Evolutionary conservation across 805 yeast species (phyloP).

Genomic region (Ogataea paraovalis): DNA sequence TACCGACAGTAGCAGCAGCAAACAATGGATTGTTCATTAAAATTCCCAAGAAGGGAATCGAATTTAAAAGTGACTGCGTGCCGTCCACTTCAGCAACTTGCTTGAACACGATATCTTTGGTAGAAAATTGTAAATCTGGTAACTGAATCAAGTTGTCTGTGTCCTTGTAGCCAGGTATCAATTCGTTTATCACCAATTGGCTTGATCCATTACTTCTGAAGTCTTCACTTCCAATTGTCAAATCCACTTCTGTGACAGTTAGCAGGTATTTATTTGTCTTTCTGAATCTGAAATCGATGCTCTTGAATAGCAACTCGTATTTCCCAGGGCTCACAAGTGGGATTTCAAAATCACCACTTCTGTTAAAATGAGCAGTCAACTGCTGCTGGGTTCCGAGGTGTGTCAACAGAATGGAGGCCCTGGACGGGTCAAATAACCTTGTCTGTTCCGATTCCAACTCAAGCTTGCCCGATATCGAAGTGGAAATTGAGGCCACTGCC

Average conservation of each 20-base stretch:
- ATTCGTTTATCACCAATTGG: conserved; percentile 1
- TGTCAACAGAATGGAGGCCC: conserved; percentile 9
- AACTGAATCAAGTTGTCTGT: conserved; percentile 3
- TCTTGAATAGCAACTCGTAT: conserved; percentile 14
- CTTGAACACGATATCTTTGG: conserved; percentile 12
- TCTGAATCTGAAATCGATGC: conserved; percentile 18
- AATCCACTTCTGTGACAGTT: neutral
- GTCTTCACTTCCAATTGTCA: too few species aligned
- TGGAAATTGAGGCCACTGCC: neutral
- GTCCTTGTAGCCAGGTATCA: conserved; percentile 7
- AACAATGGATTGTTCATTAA: conserved; percentile 17
- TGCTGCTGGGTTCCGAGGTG: neutral
- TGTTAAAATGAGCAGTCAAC: conserved; percentile 10
- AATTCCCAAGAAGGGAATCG: conserved; percentile 19
- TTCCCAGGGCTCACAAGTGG: conserved; percentile 7
- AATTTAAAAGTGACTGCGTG: conserved; percentile 7
- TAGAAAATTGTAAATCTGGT: conserved; percentile 8
- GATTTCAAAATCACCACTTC: conserved; percentile 15
- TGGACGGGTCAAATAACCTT: conserved; percentile 19
- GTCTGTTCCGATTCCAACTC: conserved; percentile 2
- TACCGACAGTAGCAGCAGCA: conserved; percentile 5
- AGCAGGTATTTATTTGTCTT: conserved; percentile 5
- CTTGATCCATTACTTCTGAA: too few species aligned
- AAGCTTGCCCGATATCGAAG: conserved; percentile 4
- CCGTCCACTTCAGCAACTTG: conserved; percentile 14